Evolutionary conservation across 257 asterid genomes (phyloP), one percentile per base, ranked within the genome.

Genomic region (Plectranthus barbatus): DNA sequence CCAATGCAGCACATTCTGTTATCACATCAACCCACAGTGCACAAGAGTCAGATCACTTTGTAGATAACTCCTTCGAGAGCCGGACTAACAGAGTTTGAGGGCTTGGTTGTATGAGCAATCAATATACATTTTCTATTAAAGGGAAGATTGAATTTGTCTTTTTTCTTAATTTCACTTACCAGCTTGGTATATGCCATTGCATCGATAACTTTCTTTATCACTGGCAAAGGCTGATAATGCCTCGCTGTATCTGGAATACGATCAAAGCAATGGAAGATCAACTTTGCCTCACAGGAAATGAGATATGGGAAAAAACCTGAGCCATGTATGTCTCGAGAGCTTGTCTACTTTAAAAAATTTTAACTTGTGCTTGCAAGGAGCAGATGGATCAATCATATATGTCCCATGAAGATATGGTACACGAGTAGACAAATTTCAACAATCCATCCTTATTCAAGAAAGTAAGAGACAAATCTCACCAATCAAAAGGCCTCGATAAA

Each of bases 1-100:
- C 98, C 98, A 91, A 60, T 91, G 98, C 76, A 91, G 79, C 83
- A 91, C 98, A 53, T 88, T 91, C 98, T 91, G 83, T 53, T 39
- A 42, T 4, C 10, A 31, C 45, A 8, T 20, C 31, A 64, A 26
- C 36, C 37, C 53, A 20, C 14, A 14, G 33, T 4, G 3, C 9
- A 31, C 42, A 49, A 39, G 17, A 61, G 10, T 47, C 7, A 53
- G 53, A 31, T 31, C 21, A 24, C 31, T 11, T 52, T 2, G 36
- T 6, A 31, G 36, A 31, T 6, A 31, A 31, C 36, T 40, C 12
- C 31, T 26, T 5, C 1, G 18, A 19, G 31, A 9, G 33, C 17
- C 4, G 31, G 31, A 49, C 12, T 19, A 10, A 49, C 56, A 20
- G 3, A 49, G 34, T n/a, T n/a, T n/a, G n/a, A n/a, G n/a, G n/a